These are phyloP conservation scores for Chaetomiaceae sp. DNA, from an alignment of 2,329 filamentous ascomycete species.

Conservation along the genomic window DNA sequence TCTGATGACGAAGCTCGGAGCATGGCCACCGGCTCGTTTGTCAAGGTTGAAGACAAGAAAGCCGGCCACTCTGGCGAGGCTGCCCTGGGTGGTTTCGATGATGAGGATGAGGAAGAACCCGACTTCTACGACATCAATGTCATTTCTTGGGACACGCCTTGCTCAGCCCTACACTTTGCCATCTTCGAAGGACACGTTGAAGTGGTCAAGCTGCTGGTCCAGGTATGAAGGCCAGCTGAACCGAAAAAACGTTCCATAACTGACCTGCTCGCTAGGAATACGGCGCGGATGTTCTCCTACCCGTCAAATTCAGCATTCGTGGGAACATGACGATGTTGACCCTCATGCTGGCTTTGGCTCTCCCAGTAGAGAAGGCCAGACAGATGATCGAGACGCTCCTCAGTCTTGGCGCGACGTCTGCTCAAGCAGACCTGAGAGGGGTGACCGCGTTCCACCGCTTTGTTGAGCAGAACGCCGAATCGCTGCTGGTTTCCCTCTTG, in stretches of 20 bases:
- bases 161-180: constrained; percentile 71
- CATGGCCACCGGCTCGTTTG: constrained; percentile 64
- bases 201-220: constrained; percentile 62
- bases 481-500: constrained; percentile 44
- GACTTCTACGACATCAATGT: constrained; percentile 76
- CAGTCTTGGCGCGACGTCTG: constrained; percentile 62
- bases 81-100: too few relatives aligned
- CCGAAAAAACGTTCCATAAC: neutral
- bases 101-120: constrained; percentile 59
- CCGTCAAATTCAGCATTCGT: constrained; percentile 69
- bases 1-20: constrained; percentile 47
- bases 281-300: constrained; percentile 69
- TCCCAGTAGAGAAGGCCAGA: constrained; percentile 57
- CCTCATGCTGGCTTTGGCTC: constrained; percentile 58
- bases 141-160: constrained; percentile 70
- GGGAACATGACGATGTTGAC: constrained; percentile 55
- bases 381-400: constrained; percentile 61
- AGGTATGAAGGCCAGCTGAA: constrained; percentile 33
- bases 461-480: constrained; percentile 43
- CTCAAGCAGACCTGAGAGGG: constrained; percentile 62
- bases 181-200: constrained; percentile 66
- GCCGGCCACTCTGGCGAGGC: constrained; percentile 34
- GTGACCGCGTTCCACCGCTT: constrained; percentile 62
- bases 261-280: constrained; percentile 43
- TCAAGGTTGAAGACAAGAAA: constrained; percentile 53